A percentile compares a stretch with the other conserved stretches of the same genome.
Evolutionary conservation across 1,139 yeast genomes (phyloP).

Genomic region (Suhomyces bolitotheri): DNA sequence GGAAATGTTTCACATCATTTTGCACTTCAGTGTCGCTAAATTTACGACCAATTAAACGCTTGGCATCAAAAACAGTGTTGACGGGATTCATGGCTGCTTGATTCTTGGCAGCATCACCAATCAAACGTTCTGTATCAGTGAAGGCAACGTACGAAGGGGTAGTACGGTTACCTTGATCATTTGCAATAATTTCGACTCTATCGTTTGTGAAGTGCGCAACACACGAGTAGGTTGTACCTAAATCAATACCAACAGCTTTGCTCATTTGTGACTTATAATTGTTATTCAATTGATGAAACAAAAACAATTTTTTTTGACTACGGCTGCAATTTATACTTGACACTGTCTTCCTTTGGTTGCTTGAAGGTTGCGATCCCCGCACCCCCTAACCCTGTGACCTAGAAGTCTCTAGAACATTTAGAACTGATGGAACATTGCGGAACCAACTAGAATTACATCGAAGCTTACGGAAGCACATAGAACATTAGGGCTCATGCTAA

Average conservation of each 20-base stretch:
- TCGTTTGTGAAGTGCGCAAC: slow-evolving; percentile 25
- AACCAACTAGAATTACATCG: slow-evolving; percentile 2
- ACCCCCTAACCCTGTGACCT: slow-evolving; percentile 10
- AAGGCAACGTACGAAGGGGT: slow-evolving; percentile 33
- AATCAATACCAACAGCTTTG: slow-evolving; percentile 29
- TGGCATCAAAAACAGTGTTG: slow-evolving; percentile 32
- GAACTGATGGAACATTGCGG: slow-evolving; percentile 5
- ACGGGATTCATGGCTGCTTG: slow-evolving; percentile 35
- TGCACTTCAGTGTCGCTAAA: slow-evolving; percentile 46
- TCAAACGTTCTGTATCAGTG: slow-evolving; percentile 30
- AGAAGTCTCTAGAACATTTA: slow-evolving; percentile 3
- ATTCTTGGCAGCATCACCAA: slow-evolving; percentile 35
- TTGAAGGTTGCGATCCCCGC: slow-evolving; percentile 13
- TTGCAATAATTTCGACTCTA: slow-evolving; percentile 38
- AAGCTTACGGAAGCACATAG: slow-evolving; percentile 1
- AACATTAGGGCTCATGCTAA: neutral
- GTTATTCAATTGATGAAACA: slow-evolving; percentile 1
- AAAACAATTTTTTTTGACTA: neutral
- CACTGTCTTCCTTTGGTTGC: slow-evolving; percentile 5
- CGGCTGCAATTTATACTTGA: slow-evolving; percentile 9
- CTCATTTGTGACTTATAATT: slow-evolving; percentile 13
- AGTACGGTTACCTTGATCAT: slow-evolving; percentile 53
- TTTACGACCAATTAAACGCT: slow-evolving; percentile 46
- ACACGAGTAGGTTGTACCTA: slow-evolving; percentile 34
- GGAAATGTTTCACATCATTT: slow-evolving; percentile 46